Evolutionary conservation across 2,329 filamentous ascomycete genomes (phyloP), one percentile per base, ranked within the genome.

Genomic region (Aschersonia sp.): DNA sequence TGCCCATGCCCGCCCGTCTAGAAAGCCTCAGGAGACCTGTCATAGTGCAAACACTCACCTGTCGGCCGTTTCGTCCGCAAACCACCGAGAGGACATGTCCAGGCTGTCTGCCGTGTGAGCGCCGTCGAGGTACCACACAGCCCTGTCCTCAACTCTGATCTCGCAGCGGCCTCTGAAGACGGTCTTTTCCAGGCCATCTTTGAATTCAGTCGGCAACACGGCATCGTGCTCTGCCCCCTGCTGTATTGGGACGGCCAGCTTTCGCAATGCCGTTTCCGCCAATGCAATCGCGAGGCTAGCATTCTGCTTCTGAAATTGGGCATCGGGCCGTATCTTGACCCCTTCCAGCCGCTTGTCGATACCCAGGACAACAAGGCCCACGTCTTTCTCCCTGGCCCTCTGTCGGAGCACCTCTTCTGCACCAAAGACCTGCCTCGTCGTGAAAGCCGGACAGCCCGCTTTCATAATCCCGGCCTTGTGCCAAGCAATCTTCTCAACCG

Each of bases 21-120:
- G 22, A 22, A 22, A 22, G 22, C 22, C 22, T 22, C 22, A 22
- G 22, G 22, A 4, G 22, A 37, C 12, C 35, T 8, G 8, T 37
- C 35, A 8, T 6, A 45, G 35, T 4, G 7, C 5, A 42, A 12
- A 35, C 30, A 43, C 60, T 48, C 57, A 62, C 61, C 56, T 58
- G 44, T 50, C 51, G 32, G 61, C 58, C n/a, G 59, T 68, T 56
- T 76, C 70, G 8, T 63, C 62, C 2, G 79, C 76, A 58, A 95
- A 97, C 89, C 89, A 96, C 52, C 77, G 76, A 0, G 82, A 82
- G 5, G 87, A 87, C 54, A 87, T 76, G 53, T 83, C 78, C 47
- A 98, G 82, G 60, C 88, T 96, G 60, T 97, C 90, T 4, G 84
- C 72, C 0, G 90, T 98, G 64, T 98, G 92, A 2, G 88, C 92